A percentile compares a stretch with the other conserved stretches of the same genome.
Evolutionary conservation across 1,139 yeast genomes (phyloP).

Genomic region (Hanseniaspora uvarum): DNA sequence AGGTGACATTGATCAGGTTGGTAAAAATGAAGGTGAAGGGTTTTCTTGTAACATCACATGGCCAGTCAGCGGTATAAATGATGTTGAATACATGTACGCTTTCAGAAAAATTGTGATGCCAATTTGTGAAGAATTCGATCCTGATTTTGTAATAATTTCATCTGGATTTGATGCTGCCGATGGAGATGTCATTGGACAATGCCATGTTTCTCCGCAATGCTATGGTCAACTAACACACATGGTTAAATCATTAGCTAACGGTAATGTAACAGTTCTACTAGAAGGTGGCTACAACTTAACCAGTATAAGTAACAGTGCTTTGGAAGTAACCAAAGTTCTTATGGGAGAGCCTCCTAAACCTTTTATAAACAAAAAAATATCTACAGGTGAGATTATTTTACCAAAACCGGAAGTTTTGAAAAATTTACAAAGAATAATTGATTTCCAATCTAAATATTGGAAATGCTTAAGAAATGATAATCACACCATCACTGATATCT

Average conservation of each 20-base stretch:
- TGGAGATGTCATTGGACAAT: conserved; percentile 96
- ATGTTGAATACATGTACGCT: conserved; percentile 91
- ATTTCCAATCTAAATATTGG: conserved; percentile 81
- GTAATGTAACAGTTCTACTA: conserved; percentile 75
- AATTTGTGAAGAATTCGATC: conserved; percentile 75
- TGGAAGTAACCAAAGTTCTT: conserved; percentile 82
- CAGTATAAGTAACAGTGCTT: conserved; percentile 79
- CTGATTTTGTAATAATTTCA: conserved; percentile 84
- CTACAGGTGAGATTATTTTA: conserved; percentile 31
- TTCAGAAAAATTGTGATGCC: conserved; percentile 85
- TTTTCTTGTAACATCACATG: conserved; percentile 85
- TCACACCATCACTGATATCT: conserved; percentile 5
- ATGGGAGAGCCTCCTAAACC: conserved; percentile 93
- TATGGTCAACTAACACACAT: conserved; percentile 94
- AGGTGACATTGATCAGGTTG: conserved; percentile 64
- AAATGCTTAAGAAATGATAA: conserved; percentile 51
- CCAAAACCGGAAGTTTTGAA: conserved; percentile 76
- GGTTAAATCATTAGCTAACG: conserved; percentile 78
- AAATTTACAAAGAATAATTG: conserved; percentile 73
- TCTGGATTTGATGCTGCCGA: conserved; percentile 99
- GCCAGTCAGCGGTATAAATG: conserved; percentile 88
- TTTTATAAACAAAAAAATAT: conserved; percentile 36
- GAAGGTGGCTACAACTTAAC: conserved; percentile 97
- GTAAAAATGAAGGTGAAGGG: conserved; percentile 81
- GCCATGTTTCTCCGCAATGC: conserved; percentile 90